Base-by-base conservation (phyloP, 208 protist species). In the Leptomonas pyrrhocoris region DNA sequence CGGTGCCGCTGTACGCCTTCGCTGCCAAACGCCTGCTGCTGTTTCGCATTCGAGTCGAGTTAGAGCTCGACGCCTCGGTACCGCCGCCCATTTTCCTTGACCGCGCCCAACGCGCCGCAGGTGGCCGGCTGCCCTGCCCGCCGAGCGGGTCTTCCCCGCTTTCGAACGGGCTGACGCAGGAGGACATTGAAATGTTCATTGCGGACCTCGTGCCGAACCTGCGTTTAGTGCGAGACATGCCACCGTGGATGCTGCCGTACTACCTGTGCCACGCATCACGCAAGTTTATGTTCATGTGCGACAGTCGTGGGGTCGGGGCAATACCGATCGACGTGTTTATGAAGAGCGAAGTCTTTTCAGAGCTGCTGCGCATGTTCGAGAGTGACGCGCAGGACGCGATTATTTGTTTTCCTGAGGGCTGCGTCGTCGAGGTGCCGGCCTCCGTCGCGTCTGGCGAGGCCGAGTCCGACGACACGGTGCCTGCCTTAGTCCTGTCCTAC, bases 261-360 rank as follows among this genome's bases (percentile, higher is more conserved):
- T 98, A 97, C 62, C 77, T 93, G 34, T 98, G 91, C 68, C 88
- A 96, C 54, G 93, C 90, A 7, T 93, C 89, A 3, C 80, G 91
- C 25, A 97, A 98, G 75, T 96, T 98, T 67, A 90, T 97, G 79
- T 98, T 98, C 69, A 96, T 97, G 86, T 94, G 92, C 63, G 94
- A 98, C 73, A 86, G 86, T 1, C 77, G 77, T 12, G 77, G 82
- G 27, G 81, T 85, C 2, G 93, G 93, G 2, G 77, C 79, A 8
- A 84, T 98, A 21, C 79, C 86, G 28, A 94, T 97, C 43, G 84
- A 94, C 38, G 69, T 68, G 15, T 76, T 96, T 66, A 94, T 98
- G 84, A 79, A 81, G 59, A 96, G 88, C 30, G 88, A 94, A 21
- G 89, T 94, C 16, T 94, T 97, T 68, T 90, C 90, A 2, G 93